Conservation (phyloP, 1,139 yeast genomes). For the Tardiomyces digboiensis region DNA sequence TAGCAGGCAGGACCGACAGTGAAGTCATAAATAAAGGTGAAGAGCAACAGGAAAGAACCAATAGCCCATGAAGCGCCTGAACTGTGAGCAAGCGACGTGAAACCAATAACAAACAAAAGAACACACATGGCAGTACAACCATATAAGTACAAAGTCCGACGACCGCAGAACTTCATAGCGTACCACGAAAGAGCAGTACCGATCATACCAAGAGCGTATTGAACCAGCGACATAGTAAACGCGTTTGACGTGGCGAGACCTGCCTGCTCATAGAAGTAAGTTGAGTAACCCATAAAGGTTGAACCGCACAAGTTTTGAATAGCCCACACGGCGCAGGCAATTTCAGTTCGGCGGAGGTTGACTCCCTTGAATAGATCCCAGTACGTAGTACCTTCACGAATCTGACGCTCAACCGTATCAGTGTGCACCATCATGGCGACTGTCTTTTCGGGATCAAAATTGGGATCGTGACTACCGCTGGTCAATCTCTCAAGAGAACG, state of each 20-base stretch:
- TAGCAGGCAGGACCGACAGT: constrained; percentile 53
- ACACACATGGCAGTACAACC: background rate
- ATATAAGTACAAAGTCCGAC: constrained; percentile 35
- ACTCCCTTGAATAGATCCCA: constrained; percentile 42
- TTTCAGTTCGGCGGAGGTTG: constrained; percentile 46
- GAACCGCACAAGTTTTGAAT: constrained; percentile 46
- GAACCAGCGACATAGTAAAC: constrained; percentile 19
- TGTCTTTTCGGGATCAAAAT: constrained; percentile 25
- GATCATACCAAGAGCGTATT: constrained; percentile 35
- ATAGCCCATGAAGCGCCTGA: background rate
- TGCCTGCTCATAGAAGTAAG: constrained; percentile 19
- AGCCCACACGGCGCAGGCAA: constrained; percentile 39
- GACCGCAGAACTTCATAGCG: constrained; percentile 36
- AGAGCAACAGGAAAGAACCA: constrained; percentile 11
- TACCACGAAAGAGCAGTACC: constrained; percentile 48
- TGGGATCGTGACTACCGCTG: constrained; percentile 5
- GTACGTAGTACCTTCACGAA: constrained; percentile 28
- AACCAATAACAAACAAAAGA: constrained; percentile 9
- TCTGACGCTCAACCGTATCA: constrained; percentile 35
- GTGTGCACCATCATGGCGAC: constrained; percentile 37
- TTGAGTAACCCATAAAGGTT: constrained; percentile 28
- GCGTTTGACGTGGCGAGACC: constrained; percentile 15
- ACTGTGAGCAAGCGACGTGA: background rate
- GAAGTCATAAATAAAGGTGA: constrained; percentile 36
- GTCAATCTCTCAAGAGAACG: constrained; percentile 5